A percentile compares a stretch with the other conserved stretches of the same genome.
Evolutionary conservation across 2,329 filamentous ascomycete species (phyloP).

Genomic region (Hansfordia pulvinata): DNA sequence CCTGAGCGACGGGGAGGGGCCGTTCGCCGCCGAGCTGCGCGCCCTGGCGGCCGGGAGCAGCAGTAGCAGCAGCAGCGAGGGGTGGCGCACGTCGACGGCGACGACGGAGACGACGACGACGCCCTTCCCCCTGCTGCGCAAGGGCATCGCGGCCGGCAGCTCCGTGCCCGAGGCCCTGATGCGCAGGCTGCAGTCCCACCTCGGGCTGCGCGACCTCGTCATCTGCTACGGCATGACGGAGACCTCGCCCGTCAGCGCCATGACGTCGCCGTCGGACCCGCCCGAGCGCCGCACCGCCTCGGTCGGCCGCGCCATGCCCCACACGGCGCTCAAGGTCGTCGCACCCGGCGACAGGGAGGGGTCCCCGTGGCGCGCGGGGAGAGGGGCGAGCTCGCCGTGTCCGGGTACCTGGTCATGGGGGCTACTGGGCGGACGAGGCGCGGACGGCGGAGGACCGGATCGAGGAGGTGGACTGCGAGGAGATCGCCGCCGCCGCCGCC

Average conservation of each 20-base stretch:
- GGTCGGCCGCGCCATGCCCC: slow-evolving; percentile 73
- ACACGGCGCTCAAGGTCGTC: slow-evolving; percentile 68
- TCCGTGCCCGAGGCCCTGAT: slow-evolving; percentile 77
- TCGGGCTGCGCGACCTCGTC: slow-evolving; percentile 72
- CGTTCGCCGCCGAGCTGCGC: slow-evolving; percentile 7
- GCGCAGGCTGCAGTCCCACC: slow-evolving; percentile 54
- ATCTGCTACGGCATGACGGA: slow-evolving; percentile 98
- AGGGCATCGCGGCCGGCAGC: slow-evolving; percentile 84
- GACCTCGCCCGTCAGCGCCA: slow-evolving; percentile 63
- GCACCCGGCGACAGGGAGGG: slow-evolving; percentile 43
- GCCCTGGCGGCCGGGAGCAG: slow-evolving; percentile 10
- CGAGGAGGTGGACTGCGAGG: slow-evolving; percentile 18
- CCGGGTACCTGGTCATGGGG: slow-evolving; percentile 82
- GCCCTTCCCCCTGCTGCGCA: slow-evolving; percentile 45
- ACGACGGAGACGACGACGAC: too few relatives aligned
- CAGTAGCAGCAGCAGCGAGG: slow-evolving; percentile 4
- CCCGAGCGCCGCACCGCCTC: slow-evolving; percentile 58
- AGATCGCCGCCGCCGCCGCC: slow-evolving; percentile 6
- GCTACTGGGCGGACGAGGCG: slow-evolving; percentile 67
- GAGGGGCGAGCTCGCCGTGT: slow-evolving; percentile 68
- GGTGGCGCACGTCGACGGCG: too few relatives aligned
- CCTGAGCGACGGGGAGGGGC: slow-evolving; percentile 41
- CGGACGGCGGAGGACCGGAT: slow-evolving; percentile 54
- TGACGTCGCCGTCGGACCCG: slow-evolving; percentile 71
- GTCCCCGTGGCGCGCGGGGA: slow-evolving; percentile 50